Evolutionary conservation across 257 asterid genomes (phyloP).

Genomic region (Ocimum tenuiflorum): DNA sequence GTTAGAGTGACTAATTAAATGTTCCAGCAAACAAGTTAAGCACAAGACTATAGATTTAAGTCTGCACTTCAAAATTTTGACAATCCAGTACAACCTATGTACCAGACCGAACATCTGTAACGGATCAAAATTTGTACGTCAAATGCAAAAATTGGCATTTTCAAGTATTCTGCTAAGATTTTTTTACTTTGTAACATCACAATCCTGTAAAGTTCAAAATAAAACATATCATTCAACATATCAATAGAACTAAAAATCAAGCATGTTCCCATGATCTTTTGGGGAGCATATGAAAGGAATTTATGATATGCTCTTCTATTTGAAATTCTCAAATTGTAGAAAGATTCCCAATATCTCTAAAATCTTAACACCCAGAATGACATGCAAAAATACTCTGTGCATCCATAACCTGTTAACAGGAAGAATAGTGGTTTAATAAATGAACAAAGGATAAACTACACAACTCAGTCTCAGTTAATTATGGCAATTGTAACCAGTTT

Average conservation of each 20-base stretch:
- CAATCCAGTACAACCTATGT: not conserved
- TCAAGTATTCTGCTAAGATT: not conserved
- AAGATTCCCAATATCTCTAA: not conserved
- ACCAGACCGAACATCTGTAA: not conserved
- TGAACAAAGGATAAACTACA: not conserved
- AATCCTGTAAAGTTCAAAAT: not conserved
- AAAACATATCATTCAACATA: not conserved
- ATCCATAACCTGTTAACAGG: not conserved
- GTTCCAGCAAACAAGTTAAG: not conserved
- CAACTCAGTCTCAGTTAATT: not conserved
- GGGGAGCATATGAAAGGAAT: no score
- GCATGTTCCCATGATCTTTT: no score
- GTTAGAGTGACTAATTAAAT: not conserved
- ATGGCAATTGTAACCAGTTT: not conserved
- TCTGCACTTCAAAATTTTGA: not conserved
- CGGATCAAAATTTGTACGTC: not conserved
- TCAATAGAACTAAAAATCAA: not conserved
- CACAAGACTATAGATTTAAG: not conserved
- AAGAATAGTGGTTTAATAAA: not conserved
- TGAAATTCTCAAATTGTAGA: not conserved
- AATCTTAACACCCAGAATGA: not conserved
- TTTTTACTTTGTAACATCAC: not conserved
- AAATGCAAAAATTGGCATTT: not conserved
- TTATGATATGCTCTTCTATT: no score
- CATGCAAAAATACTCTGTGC: not conserved